These are phyloP conservation scores for Akanthomyces uredinophilus DNA, from an alignment of 2,329 filamentous ascomycete genomes.

Conservation along the genomic window DNA sequence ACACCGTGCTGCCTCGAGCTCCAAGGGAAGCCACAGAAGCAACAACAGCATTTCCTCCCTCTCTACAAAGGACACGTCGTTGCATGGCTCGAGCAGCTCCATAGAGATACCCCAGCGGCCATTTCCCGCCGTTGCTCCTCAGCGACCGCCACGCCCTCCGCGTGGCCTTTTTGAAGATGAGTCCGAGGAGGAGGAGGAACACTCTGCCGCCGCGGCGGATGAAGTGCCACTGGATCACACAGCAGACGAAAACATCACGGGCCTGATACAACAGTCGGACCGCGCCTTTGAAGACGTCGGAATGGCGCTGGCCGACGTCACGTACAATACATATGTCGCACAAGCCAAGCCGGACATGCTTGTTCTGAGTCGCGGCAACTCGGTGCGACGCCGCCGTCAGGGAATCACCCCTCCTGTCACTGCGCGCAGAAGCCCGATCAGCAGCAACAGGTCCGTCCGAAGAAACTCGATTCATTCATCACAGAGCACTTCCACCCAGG, in stretches of 20 bases:
- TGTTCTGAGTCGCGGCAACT: neutral
- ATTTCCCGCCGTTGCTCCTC: neutral
- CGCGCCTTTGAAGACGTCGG: constrained; percentile 45
- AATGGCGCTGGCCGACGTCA: constrained; percentile 34
- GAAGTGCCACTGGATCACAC: neutral
- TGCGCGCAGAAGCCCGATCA: neutral
- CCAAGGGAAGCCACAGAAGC: neutral
- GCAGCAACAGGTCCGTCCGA: neutral
- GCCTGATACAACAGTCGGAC: constrained; percentile 46
- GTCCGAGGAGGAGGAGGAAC: neutral
- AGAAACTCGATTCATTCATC: neutral
- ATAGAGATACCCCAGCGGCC: neutral
- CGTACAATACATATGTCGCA: constrained; percentile 17
- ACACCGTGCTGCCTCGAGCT: neutral
- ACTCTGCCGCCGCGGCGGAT: neutral
- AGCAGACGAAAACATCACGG: constrained; percentile 32
- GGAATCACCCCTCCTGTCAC: neutral
- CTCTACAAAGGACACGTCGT: neutral
- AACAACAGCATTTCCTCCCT: constrained; percentile 2
- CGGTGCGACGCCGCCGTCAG: neutral
- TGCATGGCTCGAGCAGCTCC: constrained; percentile 2
- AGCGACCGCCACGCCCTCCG: constrained; percentile 9
- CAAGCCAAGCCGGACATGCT: neutral
- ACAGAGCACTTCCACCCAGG: neutral
- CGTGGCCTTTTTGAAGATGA: constrained; percentile 12